Conservation (phyloP, 495 filamentous ascomycete genomes). For the Podospora bellae-mahoneyi region DNA sequence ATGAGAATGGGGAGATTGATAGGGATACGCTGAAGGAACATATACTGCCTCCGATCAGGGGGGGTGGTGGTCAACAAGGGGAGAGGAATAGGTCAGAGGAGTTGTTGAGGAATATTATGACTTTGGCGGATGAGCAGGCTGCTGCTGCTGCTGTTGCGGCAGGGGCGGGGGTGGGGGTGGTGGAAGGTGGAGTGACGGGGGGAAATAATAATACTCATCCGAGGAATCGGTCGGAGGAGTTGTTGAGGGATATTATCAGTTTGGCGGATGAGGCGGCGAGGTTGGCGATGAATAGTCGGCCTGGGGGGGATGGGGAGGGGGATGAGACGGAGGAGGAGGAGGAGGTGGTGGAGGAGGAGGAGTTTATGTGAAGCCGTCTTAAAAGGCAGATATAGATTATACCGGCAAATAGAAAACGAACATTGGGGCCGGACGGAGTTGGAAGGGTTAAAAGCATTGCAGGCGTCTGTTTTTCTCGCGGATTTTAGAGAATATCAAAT, state of each 20-base stretch:
- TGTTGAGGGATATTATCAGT: conserved; percentile 42
- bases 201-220: background rate
- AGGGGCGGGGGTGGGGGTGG: too few species aligned
- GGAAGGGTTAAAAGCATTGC: too few species aligned
- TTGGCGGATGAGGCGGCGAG: conserved; percentile 39
- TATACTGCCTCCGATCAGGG: conserved; percentile 24
- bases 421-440: background rate
- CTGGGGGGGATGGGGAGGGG: conserved; percentile 22
- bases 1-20: background rate
- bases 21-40: conserved; percentile 12
- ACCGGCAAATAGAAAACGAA: background rate
- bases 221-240: conserved; percentile 37
- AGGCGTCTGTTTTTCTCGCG: too few species aligned
- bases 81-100: background rate
- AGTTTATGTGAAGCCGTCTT: conserved; percentile 33
- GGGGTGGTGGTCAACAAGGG: background rate
- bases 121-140: background rate
- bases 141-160: conserved; percentile 6
- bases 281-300: conserved; percentile 25
- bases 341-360: conserved; percentile 47
- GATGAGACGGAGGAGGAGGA: conserved; percentile 43
- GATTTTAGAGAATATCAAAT: too few species aligned
- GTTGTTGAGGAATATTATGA: background rate
- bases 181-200: background rate
- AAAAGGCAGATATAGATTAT: background rate